Base-by-base conservation (phyloP, 495 filamentous ascomycete genomes). In the Xeromyces bisporus region DNA sequence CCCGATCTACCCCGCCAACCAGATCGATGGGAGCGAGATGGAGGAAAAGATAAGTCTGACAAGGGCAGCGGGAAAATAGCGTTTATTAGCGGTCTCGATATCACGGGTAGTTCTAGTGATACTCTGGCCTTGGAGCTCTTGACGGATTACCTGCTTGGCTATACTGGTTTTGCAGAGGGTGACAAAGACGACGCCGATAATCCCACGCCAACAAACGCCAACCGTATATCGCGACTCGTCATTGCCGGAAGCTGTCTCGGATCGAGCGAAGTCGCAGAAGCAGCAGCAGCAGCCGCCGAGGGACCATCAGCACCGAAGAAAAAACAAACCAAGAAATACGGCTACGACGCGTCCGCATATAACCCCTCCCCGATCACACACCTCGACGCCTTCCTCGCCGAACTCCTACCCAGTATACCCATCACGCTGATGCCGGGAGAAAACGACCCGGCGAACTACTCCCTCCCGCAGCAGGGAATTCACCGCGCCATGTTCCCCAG, bases 211-310 rank as follows among this genome's bases (percentile, higher is more conserved):
- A 32, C 43, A 3, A 34, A 46, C 32, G 57, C 79, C 2, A 64
- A 75, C 1, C 65, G 69, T 12, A 89, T 99, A 38, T 77, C 74
- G 18, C 73, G 84, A 7, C 65, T 99, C 10, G 72, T 99, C 34
- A 81, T 99, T 37, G 86, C 84, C 4, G 89, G 89, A 10, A 86
- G 93, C 50, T 92, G 85, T 3, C 67, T 96, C 13, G 63, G 70
- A 1, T 63, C 75, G 16, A 64, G 67, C 9, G 51, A 71, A 10
- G 49, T 53, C 12, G 28, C 28, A 4, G 50, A 47, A 6, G 31
- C 47, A 7, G 51, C 47, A 8, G 20, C 40, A 16, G n/a, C 30
- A 18, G 31, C 29, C 14, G 29, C 49, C 13, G 48, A 53, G n/a
- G 37, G 46, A 9, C 55, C 63, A 7, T 51, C 49, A 9, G 34